Evolutionary conservation across 2,329 filamentous ascomycete genomes (phyloP).

Genomic region (Fusarium luffae): DNA sequence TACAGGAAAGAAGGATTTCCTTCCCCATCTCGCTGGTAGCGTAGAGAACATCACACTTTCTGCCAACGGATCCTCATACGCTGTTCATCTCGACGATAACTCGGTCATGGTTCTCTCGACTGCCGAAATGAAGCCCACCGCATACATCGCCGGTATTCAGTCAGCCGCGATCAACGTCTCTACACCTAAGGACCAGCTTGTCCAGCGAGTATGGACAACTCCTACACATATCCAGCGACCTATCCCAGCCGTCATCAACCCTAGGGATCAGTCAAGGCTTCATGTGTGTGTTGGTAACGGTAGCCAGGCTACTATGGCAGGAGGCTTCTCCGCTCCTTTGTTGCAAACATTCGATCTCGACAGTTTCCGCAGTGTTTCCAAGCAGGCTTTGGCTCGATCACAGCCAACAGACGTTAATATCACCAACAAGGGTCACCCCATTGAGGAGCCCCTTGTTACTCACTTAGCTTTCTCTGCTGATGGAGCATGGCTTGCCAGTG

Average conservation of each 20-base stretch:
- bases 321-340: slow-evolving; percentile 63
- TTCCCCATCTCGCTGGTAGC: slow-evolving; percentile 89
- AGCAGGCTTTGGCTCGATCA: slow-evolving; percentile 89
- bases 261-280: slow-evolving; percentile 70
- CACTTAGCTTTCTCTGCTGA: slow-evolving; percentile 81
- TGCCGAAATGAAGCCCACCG: slow-evolving; percentile 84
- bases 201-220: slow-evolving; percentile 62
- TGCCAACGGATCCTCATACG: slow-evolving; percentile 81
- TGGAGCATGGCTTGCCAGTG: slow-evolving; percentile 88
- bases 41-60: slow-evolving; percentile 90
- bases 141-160: slow-evolving; percentile 87
- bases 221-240: slow-evolving; percentile 58
- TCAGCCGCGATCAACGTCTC: slow-evolving; percentile 63
- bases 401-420: slow-evolving; percentile 85
- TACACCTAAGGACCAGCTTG: slow-evolving; percentile 63
- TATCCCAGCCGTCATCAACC: slow-evolving; percentile 72
- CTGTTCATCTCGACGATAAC: slow-evolving; percentile 88
- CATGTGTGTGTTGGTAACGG: slow-evolving; percentile 74
- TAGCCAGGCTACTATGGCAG: slow-evolving; percentile 66
- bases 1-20: slow-evolving; percentile 81
- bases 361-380: slow-evolving; percentile 79
- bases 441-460: slow-evolving; percentile 82
- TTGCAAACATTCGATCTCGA: slow-evolving; percentile 91
- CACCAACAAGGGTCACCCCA: slow-evolving; percentile 74
- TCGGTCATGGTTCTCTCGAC: slow-evolving; percentile 92